Evolutionary conservation across 164 flowering plant genomes (phyloP).

Genomic region (Tinospora cordifolia): DNA sequence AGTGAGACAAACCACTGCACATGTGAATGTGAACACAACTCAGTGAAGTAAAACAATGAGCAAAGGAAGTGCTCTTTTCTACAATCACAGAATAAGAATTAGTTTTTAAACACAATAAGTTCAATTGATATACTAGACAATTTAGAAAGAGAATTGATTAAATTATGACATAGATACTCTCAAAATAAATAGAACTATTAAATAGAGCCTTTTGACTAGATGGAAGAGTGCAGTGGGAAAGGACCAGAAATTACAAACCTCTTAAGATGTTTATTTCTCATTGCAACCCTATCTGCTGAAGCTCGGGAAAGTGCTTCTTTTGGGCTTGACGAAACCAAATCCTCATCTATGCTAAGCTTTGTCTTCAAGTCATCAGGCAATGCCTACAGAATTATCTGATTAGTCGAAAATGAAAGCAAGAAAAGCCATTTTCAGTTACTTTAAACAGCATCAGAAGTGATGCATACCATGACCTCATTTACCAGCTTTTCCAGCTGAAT

Average conservation of each 20-base stretch:
- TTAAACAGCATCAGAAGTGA: background rate
- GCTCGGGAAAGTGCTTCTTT: constrained; percentile 72
- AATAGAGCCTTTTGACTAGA: background rate
- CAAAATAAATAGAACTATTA: background rate
- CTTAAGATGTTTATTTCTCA: constrained; percentile 52
- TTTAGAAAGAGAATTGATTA: background rate
- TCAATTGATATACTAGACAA: background rate
- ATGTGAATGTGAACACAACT: background rate
- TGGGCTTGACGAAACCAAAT: constrained; percentile 64
- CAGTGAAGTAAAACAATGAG: background rate
- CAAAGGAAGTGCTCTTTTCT: background rate
- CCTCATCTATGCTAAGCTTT: constrained; percentile 89
- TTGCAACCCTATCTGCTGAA: constrained; percentile 57
- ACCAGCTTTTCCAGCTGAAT: constrained; percentile 95
- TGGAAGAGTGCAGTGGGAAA: background rate
- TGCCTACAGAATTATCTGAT: constrained; percentile 45
- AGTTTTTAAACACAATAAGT: background rate
- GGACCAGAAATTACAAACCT: constrained; percentile 35
- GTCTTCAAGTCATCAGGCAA: constrained; percentile 87
- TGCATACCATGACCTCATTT: constrained; percentile 82
- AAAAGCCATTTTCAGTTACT: background rate
- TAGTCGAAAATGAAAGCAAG: constrained; percentile 8
- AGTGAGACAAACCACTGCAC: constrained; percentile 72
- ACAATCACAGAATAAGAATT: background rate
- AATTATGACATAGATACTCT: background rate